Evolutionary conservation across 2,329 filamentous ascomycete genomes (phyloP), one percentile per base, ranked within the genome.

Genomic region (Cercospora sesami): DNA sequence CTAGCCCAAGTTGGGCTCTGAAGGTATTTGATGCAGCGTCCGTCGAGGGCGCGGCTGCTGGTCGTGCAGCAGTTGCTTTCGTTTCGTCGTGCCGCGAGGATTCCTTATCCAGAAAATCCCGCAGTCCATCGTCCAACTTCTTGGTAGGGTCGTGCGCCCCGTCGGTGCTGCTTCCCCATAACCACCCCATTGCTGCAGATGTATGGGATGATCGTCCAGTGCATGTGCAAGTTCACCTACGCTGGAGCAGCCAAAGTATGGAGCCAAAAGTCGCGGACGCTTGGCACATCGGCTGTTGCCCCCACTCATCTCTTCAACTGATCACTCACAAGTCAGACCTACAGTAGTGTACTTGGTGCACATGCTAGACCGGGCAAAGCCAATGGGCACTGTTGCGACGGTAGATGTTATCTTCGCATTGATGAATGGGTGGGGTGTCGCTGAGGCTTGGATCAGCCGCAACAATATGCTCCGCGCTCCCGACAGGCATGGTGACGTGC

Each of bases 71-170:
- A 59, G 45, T 12, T 48, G 39, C 68, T 63, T 60, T 65, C 55
- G 57, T 71, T 69, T 71, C 65, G 73, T 76, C 72, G 82, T 91
- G 90, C 81, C 91, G 91, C 74, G 90, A 83, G 28, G 91, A 90
- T 83, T 96, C 92, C 80, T 90, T 89, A 77, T 93, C 85, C 76
- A 97, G 89, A 79, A 94, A 96, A 72, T 94, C 91, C 76, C 91
- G 90, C 66, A 97, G 86, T 71, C 90, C 89, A 45, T 92, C 91
- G 77, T 97, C 93, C 74, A 97, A 89, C 74, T 91, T 89, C 74
- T 86, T 85, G 72, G 93, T 85, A 26, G 91, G 89, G 77, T 92
- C 87, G 70, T 89, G 81, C 64, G 80, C 79, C 72, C 83, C 80
- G 74, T 85, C 78, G 71, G 75, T 74, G 62, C 70, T 71, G 26